Conservation (phyloP, 805 yeast species). For the Tetrapisispora phaffii region DNA sequence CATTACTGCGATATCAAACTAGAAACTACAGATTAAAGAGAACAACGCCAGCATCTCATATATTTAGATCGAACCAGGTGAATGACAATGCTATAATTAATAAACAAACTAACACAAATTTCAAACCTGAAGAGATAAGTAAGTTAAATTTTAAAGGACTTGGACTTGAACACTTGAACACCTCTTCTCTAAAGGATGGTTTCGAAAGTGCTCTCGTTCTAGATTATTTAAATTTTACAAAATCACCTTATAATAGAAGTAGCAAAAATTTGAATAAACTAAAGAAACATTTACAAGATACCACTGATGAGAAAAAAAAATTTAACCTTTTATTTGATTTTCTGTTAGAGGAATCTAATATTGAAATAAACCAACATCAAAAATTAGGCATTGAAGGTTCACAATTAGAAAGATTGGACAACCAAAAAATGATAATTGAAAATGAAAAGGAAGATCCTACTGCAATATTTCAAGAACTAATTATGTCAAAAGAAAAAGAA, state of each 20-base stretch:
- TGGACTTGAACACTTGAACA: background rate
- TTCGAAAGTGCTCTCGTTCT: slow-evolving; percentile 15
- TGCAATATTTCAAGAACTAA: background rate
- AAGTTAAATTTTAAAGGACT: background rate
- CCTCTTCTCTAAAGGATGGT: slow-evolving; percentile 7
- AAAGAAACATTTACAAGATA: slow-evolving; percentile 4
- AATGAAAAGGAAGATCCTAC: background rate
- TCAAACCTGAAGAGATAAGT: background rate
- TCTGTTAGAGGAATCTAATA: slow-evolving; percentile 15
- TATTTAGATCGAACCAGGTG: background rate
- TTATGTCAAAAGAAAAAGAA: background rate
- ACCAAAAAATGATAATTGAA: background rate
- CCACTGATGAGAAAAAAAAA: slow-evolving; percentile 4
- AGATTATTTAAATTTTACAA: slow-evolving; percentile 17
- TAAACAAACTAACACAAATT: background rate
- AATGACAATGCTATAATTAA: background rate
- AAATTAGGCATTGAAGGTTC: slow-evolving; percentile 8
- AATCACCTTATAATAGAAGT: slow-evolving; percentile 19
- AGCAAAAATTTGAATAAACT: slow-evolving; percentile 13
- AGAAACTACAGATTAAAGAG: slow-evolving; percentile 1
- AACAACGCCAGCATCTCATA: background rate
- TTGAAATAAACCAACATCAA: slow-evolving; percentile 16
- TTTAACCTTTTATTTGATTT: slow-evolving; percentile 13
- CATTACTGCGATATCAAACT: background rate
- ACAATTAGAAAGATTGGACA: background rate